Conservation (phyloP, 2,329 filamentous ascomycete genomes). For the Aspergillus caelatus region DNA sequence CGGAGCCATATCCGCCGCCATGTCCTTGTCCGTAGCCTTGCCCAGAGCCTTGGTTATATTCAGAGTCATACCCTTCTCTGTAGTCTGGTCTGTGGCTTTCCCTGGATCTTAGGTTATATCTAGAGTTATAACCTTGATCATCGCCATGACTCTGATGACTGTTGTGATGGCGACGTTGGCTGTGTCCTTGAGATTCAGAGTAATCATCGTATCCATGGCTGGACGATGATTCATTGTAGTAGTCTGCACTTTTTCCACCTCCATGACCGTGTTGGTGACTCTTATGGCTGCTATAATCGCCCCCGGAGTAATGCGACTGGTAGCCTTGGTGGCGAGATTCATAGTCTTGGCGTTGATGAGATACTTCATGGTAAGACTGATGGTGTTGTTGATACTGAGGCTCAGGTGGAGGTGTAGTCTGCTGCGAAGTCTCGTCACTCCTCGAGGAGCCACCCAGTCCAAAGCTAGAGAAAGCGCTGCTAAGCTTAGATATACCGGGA, state of each 20-base stretch:
- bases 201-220: not conserved
- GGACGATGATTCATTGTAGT: constrained; percentile 8
- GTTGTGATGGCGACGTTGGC: constrained; percentile 4
- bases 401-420: constrained; percentile 1
- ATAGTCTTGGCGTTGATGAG: constrained; percentile 7
- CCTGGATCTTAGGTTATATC: not conserved
- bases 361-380: constrained; percentile 13
- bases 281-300: not conserved
- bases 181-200: not conserved
- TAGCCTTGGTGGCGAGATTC: constrained; percentile 8
- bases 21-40: not conserved
- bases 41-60: not conserved
- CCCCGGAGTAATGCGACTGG: constrained; percentile 6
- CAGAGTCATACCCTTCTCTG: not conserved
- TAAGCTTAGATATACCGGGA: constrained; percentile 42
- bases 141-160: constrained; percentile 11
- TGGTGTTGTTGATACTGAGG: constrained; percentile 11
- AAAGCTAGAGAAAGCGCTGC: constrained; percentile 34
- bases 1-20: not conserved
- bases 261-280: constrained; percentile 1
- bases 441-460: constrained; percentile 30
- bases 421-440: constrained; percentile 13
- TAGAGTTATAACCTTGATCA: not conserved
- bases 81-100: not conserved
- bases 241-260: constrained; percentile 5